A percentile compares a stretch with the other conserved stretches of the same genome.
phyloP scores from a whole-genome alignment of 2,329 filamentous ascomycete genomes.

The Xylogone sp. region DNA sequence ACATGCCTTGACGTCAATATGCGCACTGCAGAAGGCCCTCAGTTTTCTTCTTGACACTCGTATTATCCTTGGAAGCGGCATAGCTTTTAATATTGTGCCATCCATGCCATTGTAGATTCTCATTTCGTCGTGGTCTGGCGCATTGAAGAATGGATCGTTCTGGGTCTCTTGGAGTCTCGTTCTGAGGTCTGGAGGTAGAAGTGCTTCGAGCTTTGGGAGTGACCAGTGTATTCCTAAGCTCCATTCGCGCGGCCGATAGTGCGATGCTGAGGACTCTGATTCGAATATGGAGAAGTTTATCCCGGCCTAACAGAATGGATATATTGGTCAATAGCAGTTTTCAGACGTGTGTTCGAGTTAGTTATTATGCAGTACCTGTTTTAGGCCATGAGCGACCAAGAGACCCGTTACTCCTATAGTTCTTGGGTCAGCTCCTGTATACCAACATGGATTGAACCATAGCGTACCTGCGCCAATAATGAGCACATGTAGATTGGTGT shows the following conservation, averaged over 20 bases:
- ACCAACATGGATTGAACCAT: neutral
- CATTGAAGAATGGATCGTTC: conserved; percentile 7
- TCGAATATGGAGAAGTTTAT: conserved; percentile 13
- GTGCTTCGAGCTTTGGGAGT: conserved; percentile 8
- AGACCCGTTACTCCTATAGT: conserved; percentile 6
- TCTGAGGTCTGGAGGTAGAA: conserved; percentile 9
- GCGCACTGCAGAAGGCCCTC: conserved; percentile 10
- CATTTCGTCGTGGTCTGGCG: conserved; percentile 5
- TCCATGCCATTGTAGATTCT: conserved; percentile 12
- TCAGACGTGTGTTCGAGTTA: neutral
- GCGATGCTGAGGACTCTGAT: conserved; percentile 7
- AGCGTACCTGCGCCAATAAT: conserved; percentile 1
- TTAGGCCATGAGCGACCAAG: conserved; percentile 12
- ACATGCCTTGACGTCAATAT: conserved; percentile 12
- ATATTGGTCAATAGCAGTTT: too few species aligned
- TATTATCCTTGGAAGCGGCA: conserved; percentile 8
- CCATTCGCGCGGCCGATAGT: conserved; percentile 13
- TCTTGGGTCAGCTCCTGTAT: neutral
- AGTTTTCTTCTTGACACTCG: conserved; percentile 14
- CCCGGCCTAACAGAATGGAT: conserved; percentile 4
- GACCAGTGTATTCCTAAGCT: conserved; percentile 16
- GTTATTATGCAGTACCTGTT: conserved; percentile 5
- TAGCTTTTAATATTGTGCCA: conserved; percentile 10
- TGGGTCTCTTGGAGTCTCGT: conserved; percentile 8
- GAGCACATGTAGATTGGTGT: neutral